A percentile compares a stretch with the other conserved stretches of the same genome.
These are phyloP conservation scores for Fusarium sp. DNA, from an alignment of 2,329 filamentous ascomycete genomes.

Conservation along the genomic window DNA sequence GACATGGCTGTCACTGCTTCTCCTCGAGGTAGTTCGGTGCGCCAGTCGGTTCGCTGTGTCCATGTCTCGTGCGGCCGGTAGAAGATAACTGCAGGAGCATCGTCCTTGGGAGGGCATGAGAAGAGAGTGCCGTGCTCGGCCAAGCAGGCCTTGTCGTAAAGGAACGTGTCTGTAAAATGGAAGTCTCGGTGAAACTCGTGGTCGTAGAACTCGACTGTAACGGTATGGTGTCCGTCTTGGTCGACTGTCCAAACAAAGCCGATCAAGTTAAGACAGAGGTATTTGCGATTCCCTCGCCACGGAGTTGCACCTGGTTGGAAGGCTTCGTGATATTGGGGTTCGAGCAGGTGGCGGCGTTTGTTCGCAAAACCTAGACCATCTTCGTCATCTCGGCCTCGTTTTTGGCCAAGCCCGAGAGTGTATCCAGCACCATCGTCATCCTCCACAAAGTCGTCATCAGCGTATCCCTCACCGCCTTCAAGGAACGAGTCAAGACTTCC, in stretches of 20 bases:
- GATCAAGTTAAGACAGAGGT: slow-evolving; percentile 91
- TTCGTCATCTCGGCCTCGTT: slow-evolving; percentile 64
- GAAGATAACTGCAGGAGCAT: slow-evolving; percentile 83
- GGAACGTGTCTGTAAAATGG: slow-evolving; percentile 95
- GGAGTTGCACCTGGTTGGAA: slow-evolving; percentile 97
- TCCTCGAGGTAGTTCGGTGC: slow-evolving; percentile 86
- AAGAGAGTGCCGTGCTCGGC: slow-evolving; percentile 88
- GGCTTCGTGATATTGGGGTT: slow-evolving; percentile 80
- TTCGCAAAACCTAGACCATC: slow-evolving; percentile 61
- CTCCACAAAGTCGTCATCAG: slow-evolving; percentile 85
- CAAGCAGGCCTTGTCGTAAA: slow-evolving; percentile 96
- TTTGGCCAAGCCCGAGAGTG: slow-evolving; percentile 66
- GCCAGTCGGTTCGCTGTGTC: slow-evolving; percentile 92
- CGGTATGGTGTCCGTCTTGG: slow-evolving; percentile 91
- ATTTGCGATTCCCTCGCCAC: slow-evolving; percentile 93
- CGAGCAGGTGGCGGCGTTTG: slow-evolving; percentile 63
- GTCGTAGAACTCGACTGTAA: slow-evolving; percentile 98
- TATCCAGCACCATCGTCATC: slow-evolving; percentile 98
- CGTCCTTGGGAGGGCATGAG: slow-evolving; percentile 78
- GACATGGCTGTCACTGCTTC: slow-evolving; percentile 90
- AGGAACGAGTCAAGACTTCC: slow-evolving; percentile 89
- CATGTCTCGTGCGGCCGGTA: slow-evolving; percentile 97
- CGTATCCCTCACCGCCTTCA: slow-evolving; percentile 63
- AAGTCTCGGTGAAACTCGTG: slow-evolving; percentile 92
- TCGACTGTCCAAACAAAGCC: slow-evolving; percentile 98